phyloP scores from a whole-genome alignment of 2,329 filamentous ascomycete genomes.

The Pseudogymnoascus sp. region DNA sequence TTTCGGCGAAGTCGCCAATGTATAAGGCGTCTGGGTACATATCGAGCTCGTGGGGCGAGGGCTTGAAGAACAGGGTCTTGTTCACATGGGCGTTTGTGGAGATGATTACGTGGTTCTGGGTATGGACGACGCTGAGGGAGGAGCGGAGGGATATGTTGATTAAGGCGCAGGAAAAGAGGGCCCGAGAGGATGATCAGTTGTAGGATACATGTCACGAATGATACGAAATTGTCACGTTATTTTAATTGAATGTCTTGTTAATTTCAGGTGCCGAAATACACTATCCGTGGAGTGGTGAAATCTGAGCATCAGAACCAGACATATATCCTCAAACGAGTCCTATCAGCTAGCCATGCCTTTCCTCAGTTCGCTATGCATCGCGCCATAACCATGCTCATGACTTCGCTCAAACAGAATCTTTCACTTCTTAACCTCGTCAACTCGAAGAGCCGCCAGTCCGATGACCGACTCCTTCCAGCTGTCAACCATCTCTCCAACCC shows the following conservation, averaged over 20 bases:
- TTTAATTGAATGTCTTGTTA: conserved; percentile 7
- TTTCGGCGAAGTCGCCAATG: conserved; percentile 45
- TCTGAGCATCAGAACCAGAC: not conserved
- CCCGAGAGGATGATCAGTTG: conserved; percentile 29
- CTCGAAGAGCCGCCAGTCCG: conserved; percentile 22
- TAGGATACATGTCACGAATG: conserved; percentile 5
- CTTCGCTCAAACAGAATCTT: not conserved
- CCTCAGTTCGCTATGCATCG: conserved; percentile 7
- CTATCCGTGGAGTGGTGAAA: not conserved
- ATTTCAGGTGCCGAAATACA: not conserved
- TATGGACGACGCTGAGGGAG: conserved; percentile 62
- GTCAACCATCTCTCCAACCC: conserved; percentile 14
- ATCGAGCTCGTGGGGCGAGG: conserved; percentile 49
- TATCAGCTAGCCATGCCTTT: not conserved
- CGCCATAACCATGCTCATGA: conserved; percentile 4
- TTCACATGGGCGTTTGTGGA: conserved; percentile 84
- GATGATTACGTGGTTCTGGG: conserved; percentile 82
- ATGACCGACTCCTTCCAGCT: conserved; percentile 28
- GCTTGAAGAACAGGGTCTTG: conserved; percentile 74
- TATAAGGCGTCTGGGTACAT: conserved; percentile 33
- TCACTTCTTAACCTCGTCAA: conserved; percentile 8
- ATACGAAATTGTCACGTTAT: not conserved
- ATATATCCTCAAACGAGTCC: not conserved
- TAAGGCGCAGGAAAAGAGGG: conserved; percentile 26
- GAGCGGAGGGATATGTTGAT: conserved; percentile 41